Evolutionary conservation across 768 basidiomycete species (phyloP), one percentile per base, ranked within the genome.

Genomic region (Lentinus brumalis): DNA sequence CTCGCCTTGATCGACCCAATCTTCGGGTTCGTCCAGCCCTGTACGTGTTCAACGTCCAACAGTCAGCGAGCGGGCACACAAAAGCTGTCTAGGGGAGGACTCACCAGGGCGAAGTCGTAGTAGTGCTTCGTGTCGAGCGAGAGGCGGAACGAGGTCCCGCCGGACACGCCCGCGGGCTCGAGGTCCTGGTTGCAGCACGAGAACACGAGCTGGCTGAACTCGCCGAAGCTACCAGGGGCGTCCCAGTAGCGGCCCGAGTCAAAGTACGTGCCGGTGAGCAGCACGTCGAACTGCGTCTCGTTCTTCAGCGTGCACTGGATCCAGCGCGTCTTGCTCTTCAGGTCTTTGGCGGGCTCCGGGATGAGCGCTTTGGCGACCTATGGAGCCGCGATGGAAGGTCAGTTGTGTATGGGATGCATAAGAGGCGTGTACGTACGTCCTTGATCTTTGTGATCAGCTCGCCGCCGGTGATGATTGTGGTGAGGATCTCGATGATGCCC

Each of bases 11-110:
- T 32, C 7, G 50, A 16, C 14, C 57, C 57, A 14, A 40, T 16
- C 21, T 35, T 14, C 16, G 57, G 57, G 50, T 50, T 53, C n/a
- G 57, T 59, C 57, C 57, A 59, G 6, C 57, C 57, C 57, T 59
- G 44, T 18, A 18, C n/a, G 31, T 1, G 30, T 30, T 38, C 56
- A 10, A 30, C n/a, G 15, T 26, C 21, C 21, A 26, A 56, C 15
- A 30, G 15, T 39, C 9, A 41, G 9, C 53, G 15, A n/a, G 16
- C 35, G 26, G 53, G 12, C 45, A 7, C 10, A 39, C 9, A 29
- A n/a, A 21, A 8, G 15, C 11, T 9, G 10, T 12, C n/a, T 15
- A 4, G n/a, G n/a, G 15, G 41, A 4, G 30, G 10, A 56, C 54
- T n/a, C 40, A 57, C 56, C 35, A 57, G 9, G 9, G 56, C 29